phyloP scores from a whole-genome alignment of 371 early-diverging fungal species.

The Syncephalis fuscata region DNA sequence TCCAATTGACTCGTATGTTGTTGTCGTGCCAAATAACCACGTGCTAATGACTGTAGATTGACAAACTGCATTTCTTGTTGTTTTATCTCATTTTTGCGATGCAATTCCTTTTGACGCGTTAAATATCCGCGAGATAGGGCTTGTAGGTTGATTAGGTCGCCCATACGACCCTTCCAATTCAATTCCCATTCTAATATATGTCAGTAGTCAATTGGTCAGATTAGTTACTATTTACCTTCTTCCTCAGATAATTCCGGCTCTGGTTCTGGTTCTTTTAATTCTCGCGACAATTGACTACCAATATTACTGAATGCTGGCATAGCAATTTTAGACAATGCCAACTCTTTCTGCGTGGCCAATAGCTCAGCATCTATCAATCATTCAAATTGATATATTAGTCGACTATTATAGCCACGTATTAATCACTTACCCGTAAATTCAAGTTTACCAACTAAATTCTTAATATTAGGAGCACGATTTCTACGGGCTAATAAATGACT shows the following conservation, averaged over 20 bases:
- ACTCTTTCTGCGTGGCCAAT: slow-evolving; percentile 58
- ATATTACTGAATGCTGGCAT: slow-evolving; percentile 77
- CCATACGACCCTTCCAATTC: too few relatives aligned
- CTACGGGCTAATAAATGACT: slow-evolving; percentile 77
- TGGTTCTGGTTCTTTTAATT: slow-evolving; percentile 30
- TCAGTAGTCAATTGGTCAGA: too few relatives aligned
- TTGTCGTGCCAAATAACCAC: background rate
- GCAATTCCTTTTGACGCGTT: background rate
- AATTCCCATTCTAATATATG: background rate
- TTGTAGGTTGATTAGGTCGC: background rate
- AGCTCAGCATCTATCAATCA: slow-evolving; percentile 53
- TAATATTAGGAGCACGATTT: slow-evolving; percentile 79
- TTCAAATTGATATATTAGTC: too few relatives aligned
- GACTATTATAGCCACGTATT: slow-evolving; percentile 1
- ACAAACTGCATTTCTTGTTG: background rate
- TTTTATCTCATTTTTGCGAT: background rate
- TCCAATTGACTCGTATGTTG: background rate
- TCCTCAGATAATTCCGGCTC: slow-evolving; percentile 16
- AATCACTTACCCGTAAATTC: slow-evolving; percentile 60
- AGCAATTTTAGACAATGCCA: slow-evolving; percentile 58
- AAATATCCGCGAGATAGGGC: slow-evolving; percentile 1
- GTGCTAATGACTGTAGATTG: background rate
- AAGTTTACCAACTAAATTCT: slow-evolving; percentile 79
- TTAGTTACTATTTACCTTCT: slow-evolving; percentile 5
- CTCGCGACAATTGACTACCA: slow-evolving; percentile 44